Evolutionary conservation across 1,284 basidiomycete genomes (phyloP), one percentile per base, ranked within the genome.

Genomic region (Moesziomyces globuligerus): DNA sequence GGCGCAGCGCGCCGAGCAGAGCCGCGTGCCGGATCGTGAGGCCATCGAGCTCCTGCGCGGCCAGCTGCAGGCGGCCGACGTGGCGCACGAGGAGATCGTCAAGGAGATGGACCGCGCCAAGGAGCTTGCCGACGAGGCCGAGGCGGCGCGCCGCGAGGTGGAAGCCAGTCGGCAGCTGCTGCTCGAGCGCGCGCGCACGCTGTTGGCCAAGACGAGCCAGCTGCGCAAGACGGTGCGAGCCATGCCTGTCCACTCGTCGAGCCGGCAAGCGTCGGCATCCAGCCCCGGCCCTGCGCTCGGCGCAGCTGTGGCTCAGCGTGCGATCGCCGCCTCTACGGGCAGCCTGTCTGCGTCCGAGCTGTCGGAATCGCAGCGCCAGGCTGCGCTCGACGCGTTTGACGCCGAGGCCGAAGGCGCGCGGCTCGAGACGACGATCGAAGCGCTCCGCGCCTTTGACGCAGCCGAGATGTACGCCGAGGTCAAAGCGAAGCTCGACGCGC

Each of bases 391-490:
- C 11, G 62, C 65, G 0, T 78, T 78, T 24, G 71, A 75, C 23
- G 39, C 53, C 18, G 62, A 70, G 11, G 59, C 61, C 7, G 72
- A 65, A 15, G 39, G 54, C 2, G 67, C 70, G 25, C 44, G 29
- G 23, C 36, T 68, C 15, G 74, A 75, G 23, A 57, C 61, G 26
- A 69, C 74, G 6, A 65, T 77, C 21, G 89, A 89, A 40, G 83
- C 85, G 8, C 84, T 86, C 23, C 89, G 90, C 2, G 83, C 93
- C 38, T 89, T 90, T 53, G 85, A 87, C 18, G 83, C 93, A 15
- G 85, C 89, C 34, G 86, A 87, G 20, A 91, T 92, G 76, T 91
- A 94, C 79, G 89, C 93, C 60, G 90, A 91, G 69, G 86, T 89
- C 65, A 93, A 87, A 52, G 91, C 90, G 82, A 90, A 91, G 38